These are phyloP conservation scores for Populus tomentosa DNA, from an alignment of 441 rosid species.

Conservation along the genomic window DNA sequence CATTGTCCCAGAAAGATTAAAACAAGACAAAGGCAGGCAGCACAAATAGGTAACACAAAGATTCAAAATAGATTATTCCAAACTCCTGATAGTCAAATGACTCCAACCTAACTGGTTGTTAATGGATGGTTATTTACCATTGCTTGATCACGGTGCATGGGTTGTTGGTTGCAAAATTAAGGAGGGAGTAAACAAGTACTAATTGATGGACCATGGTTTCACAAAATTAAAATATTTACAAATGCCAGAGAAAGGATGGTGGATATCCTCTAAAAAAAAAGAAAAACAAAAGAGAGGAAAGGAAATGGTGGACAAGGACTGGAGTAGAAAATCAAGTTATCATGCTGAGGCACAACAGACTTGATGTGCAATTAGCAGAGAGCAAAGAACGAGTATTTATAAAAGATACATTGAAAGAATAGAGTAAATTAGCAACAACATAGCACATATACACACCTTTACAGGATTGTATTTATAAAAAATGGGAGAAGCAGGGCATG, in stretches of 20 bases:
- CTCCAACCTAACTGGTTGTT: neutral
- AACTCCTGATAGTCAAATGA: neutral
- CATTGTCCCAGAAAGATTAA: neutral
- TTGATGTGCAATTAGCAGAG: constrained; percentile 8
- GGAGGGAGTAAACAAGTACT: neutral
- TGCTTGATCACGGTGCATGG: neutral
- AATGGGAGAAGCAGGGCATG: constrained; percentile 44
- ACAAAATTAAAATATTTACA: neutral
- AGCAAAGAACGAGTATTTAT: neutral
- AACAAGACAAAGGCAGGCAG: neutral
- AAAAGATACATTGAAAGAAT: neutral
- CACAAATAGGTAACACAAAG: neutral
- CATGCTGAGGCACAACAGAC: neutral
- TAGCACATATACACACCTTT: constrained; percentile 49
- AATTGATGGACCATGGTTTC: neutral
- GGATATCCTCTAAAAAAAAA: neutral
- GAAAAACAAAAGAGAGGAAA: neutral
- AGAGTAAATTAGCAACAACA: neutral
- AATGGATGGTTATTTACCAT: neutral
- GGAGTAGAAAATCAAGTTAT: neutral
- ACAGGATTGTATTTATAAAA: constrained; percentile 74
- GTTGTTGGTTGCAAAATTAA: neutral
- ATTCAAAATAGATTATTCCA: neutral
- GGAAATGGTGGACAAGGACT: neutral
- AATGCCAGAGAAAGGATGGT: neutral